A percentile compares a stretch with the other conserved stretches of the same genome.
phyloP scores from a whole-genome alignment of 2,329 filamentous ascomycete genomes.

The Aspergillus hortae region DNA sequence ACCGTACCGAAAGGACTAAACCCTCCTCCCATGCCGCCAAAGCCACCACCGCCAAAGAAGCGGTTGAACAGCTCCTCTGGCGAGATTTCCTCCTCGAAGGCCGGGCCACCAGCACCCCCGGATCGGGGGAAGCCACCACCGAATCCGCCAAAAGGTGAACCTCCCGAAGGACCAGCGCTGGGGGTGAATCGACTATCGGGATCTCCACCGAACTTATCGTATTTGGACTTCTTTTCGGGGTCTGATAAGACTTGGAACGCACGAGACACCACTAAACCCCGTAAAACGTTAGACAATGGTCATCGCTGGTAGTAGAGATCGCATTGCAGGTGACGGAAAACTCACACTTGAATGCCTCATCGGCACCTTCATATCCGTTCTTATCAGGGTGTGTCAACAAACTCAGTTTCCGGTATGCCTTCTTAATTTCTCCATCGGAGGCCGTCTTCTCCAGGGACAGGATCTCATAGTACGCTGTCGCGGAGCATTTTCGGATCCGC shows the following conservation, averaged over 20 bases:
- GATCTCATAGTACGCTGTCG: constrained; percentile 95
- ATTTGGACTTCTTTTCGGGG: constrained; percentile 86
- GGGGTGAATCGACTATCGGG: constrained; percentile 81
- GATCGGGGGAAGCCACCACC: constrained; percentile 44
- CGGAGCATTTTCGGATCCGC: constrained; percentile 76
- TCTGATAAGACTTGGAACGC: constrained; percentile 93
- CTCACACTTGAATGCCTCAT: constrained; percentile 92
- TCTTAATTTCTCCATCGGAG: constrained; percentile 86
- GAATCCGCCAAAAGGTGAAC: constrained; percentile 44
- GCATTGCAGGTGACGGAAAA: constrained; percentile 12
- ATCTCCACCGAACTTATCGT: constrained; percentile 84
- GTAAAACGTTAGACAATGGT: constrained; percentile 47
- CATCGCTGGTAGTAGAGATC: constrained; percentile 1
- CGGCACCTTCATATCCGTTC: constrained; percentile 91
- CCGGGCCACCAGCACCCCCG: constrained; percentile 51
- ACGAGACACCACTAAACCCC: constrained; percentile 70
- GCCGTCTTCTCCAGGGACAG: constrained; percentile 66
- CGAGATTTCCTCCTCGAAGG: constrained; percentile 88
- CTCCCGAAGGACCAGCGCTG: constrained; percentile 37
- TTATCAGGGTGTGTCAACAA: constrained; percentile 97
- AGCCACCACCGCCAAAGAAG: constrained; percentile 80
- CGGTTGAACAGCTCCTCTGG: constrained; percentile 96
- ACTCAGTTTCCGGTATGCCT: constrained; percentile 92
- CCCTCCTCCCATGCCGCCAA: constrained; percentile 49
- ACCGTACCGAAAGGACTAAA: constrained; percentile 64